Percentiles rank a stretch among this genome's conserved stretches.
Conservation (phyloP, 768 basidiomycete genomes). For the Leccinum truebloodii region DNA sequence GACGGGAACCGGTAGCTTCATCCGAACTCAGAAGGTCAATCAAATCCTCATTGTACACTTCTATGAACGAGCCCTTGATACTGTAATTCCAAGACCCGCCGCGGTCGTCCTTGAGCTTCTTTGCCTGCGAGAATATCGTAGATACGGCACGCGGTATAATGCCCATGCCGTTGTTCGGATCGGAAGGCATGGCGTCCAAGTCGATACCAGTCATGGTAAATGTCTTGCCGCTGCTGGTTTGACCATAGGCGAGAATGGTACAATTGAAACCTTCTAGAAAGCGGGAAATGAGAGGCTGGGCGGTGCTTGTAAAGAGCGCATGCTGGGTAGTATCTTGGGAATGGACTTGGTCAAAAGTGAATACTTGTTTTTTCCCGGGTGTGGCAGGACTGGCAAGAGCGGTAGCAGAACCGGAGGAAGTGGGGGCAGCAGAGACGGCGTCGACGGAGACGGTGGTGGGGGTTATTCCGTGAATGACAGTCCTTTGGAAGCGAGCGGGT, state of each 20-base stretch:
- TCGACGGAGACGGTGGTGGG: constrained; percentile 84
- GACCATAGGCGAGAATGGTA: constrained; percentile 49
- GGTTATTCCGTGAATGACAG: constrained; percentile 78
- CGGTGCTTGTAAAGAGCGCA: constrained; percentile 82
- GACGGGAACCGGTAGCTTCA: constrained; percentile 61
- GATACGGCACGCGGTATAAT: constrained; percentile 94
- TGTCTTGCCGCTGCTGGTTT: constrained; percentile 37
- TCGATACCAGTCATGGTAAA: constrained; percentile 98
- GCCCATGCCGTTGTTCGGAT: constrained; percentile 83
- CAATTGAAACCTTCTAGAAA: constrained; percentile 97
- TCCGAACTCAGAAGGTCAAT: constrained; percentile 88
- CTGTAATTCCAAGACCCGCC: constrained; percentile 73
- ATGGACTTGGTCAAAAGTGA: constrained; percentile 94
- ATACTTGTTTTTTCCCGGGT: constrained; percentile 76
- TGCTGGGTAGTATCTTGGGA: constrained; percentile 83
- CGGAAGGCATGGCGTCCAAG: constrained; percentile 83
- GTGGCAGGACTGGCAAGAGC: constrained; percentile 48
- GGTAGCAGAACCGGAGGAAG: constrained; percentile 51
- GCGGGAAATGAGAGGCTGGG: constrained; percentile 80
- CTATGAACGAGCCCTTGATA: constrained; percentile 91
- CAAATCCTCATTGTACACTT: constrained; percentile 98
- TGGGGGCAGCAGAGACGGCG: constrained; percentile 52
- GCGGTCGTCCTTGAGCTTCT: constrained; percentile 75
- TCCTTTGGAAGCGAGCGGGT: constrained; percentile 91
- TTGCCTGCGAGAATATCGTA: constrained; percentile 79